A percentile compares a stretch with the other conserved stretches of the same genome.
Evolutionary conservation across 2,329 filamentous ascomycete species (phyloP).

Genomic region (Pezicula neosporulosa): DNA sequence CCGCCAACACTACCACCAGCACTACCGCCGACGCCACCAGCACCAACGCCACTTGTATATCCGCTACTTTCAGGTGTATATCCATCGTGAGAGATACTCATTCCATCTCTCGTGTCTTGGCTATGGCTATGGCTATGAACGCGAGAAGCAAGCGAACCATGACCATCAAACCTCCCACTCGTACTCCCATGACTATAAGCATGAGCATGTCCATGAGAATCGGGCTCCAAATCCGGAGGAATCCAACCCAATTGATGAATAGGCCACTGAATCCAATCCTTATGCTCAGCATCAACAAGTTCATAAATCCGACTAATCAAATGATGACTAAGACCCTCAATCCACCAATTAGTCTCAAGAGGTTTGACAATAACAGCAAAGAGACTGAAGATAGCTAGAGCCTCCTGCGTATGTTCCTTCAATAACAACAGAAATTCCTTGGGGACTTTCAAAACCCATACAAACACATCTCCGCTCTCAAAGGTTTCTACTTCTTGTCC

Average conservation of each 20-base stretch:
- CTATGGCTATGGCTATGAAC: too few relatives aligned
- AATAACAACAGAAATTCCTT: conserved; percentile 35
- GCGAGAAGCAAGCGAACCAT: too few relatives aligned
- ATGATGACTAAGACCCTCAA: conserved; percentile 32
- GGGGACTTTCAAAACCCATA: conserved; percentile 35
- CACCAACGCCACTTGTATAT: too few relatives aligned
- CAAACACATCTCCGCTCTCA: conserved; percentile 36
- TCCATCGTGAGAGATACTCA: too few relatives aligned
- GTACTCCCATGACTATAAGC: too few relatives aligned
- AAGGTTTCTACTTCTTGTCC: conserved; percentile 11
- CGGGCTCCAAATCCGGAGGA: conserved; percentile 2
- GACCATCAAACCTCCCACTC: too few relatives aligned
- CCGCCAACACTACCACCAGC: too few relatives aligned
- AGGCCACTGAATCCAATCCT: conserved; percentile 32
- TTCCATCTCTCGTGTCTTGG: too few relatives aligned
- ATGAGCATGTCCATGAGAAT: too few relatives aligned
- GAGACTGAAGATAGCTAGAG: conserved; percentile 32
- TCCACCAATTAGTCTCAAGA: conserved; percentile 33
- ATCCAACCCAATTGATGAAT: conserved; percentile 28
- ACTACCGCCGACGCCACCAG: too few relatives aligned
- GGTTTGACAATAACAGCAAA: conserved; percentile 31
- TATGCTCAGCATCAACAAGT: conserved; percentile 33
- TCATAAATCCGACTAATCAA: conserved; percentile 29
- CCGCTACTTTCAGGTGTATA: too few relatives aligned
- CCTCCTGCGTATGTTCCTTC: conserved; percentile 27